phyloP scores from a whole-genome alignment of 352 stramenopile genomes.

The Globisporangium parvum region DNA sequence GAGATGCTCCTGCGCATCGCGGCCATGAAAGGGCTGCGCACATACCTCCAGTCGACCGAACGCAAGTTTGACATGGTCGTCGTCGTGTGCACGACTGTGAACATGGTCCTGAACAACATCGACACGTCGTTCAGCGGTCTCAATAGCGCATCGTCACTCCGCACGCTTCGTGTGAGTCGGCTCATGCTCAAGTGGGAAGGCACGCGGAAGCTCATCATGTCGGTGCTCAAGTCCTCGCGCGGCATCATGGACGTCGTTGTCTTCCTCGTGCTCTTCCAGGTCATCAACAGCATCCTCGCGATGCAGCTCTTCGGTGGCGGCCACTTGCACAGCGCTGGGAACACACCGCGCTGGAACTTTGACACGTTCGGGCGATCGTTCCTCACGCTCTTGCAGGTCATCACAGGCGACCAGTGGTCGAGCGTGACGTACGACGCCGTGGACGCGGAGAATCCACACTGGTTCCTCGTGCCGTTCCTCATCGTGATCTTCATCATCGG shows the following conservation, averaged over 20 bases:
- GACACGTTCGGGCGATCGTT: slow-evolving; percentile 67
- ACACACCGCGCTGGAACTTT: slow-evolving; percentile 72
- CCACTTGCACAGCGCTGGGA: slow-evolving; percentile 33
- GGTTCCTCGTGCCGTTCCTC: slow-evolving; percentile 69
- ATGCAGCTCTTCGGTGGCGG: slow-evolving; percentile 74
- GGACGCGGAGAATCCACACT: slow-evolving; percentile 55
- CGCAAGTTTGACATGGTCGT: slow-evolving; percentile 70
- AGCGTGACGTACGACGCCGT: slow-evolving; percentile 72
- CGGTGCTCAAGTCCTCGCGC: slow-evolving; percentile 73
- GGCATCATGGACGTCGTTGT: slow-evolving; percentile 67
- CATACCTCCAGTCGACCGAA: slow-evolving; percentile 55
- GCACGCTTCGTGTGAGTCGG: slow-evolving; percentile 60
- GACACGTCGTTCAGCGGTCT: slow-evolving; percentile 43
- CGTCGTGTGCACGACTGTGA: slow-evolving; percentile 55
- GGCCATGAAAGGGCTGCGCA: slow-evolving; percentile 38
- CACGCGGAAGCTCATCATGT: slow-evolving; percentile 72
- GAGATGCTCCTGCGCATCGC: slow-evolving; percentile 63
- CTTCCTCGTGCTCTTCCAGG: slow-evolving; percentile 72
- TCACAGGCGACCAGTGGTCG: slow-evolving; percentile 74
- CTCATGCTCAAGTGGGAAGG: slow-evolving; percentile 82
- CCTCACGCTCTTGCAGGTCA: slow-evolving; percentile 71
- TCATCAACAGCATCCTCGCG: slow-evolving; percentile 66
- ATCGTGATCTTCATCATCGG: slow-evolving; percentile 71
- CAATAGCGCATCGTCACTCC: slow-evolving; percentile 61
- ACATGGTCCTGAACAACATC: slow-evolving; percentile 70